Base-by-base conservation (phyloP, 352 stramenopile species). In the Pythium utonaiense region DNA sequence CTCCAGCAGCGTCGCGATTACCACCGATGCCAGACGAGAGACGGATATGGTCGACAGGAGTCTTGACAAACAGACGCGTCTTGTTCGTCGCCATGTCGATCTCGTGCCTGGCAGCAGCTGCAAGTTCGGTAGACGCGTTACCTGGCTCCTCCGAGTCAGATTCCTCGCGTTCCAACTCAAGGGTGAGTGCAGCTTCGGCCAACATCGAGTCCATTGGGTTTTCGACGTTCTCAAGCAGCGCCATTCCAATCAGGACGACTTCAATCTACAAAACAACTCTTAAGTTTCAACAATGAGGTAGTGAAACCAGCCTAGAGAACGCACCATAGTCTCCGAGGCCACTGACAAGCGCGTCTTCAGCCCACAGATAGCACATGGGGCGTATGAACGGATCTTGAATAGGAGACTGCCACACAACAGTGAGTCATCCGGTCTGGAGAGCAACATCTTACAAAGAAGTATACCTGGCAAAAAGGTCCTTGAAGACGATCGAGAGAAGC, bases 221-320 rank as follows among this genome's bases (percentile, higher is more conserved):
- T 40, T 78, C 77, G 24, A 75, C 74, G 19, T 80, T 83, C 45
- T 88, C 77, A 12, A 91, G 47, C 9, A 93, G 47, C 6, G 78
- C 85, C 85, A 95, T 95, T 1, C 81, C 85, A 28, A 86, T 92
- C 19, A 95, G 54, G 24, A 93, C 80, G 24, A 95, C 80, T 67
- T 95, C 85, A 57, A 95, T 85, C 85, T 94, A 30, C 22, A 61
- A n/a, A 42, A n/a, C n/a, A n/a, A n/a, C n/a, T n/a, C n/a, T n/a
- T n/a, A n/a, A n/a, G n/a, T n/a, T n/a, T n/a, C n/a, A n/a, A n/a
- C n/a, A n/a, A n/a, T n/a, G n/a, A n/a, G n/a, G n/a, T n/a, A n/a
- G n/a, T n/a, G n/a, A n/a, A n/a, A n/a, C n/a, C n/a, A n/a, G n/a
- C n/a, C n/a, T n/a, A n/a, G n/a, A n/a, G 7, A 21, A 66, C 68